phyloP scores from a whole-genome alignment of 208 protist genomes.

The Trypanosoma mega region DNA sequence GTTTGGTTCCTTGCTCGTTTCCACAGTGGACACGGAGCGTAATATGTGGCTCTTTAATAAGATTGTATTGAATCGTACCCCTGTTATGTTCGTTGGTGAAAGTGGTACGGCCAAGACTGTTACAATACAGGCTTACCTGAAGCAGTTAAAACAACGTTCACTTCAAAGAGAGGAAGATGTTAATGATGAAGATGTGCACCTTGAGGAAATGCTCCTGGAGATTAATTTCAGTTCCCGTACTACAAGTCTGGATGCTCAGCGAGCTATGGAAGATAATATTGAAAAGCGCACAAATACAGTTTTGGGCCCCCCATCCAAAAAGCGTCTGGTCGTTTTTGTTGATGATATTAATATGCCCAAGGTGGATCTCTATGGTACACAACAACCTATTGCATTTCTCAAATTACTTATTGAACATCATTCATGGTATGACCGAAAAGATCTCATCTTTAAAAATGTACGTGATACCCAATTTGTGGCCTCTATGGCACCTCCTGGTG shows the following conservation, averaged over 20 bases:
- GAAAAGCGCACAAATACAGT: slow-evolving; percentile 96
- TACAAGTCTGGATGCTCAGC: slow-evolving; percentile 94
- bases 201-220: slow-evolving; percentile 92
- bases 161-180: slow-evolving; percentile 24
- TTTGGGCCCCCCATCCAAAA: slow-evolving; percentile 95
- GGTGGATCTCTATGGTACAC: slow-evolving; percentile 98
- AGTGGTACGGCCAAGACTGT: slow-evolving; percentile 99
- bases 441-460: slow-evolving; percentile 96
- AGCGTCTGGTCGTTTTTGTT: slow-evolving; percentile 96
- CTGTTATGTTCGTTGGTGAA: slow-evolving; percentile 96
- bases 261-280: slow-evolving; percentile 96
- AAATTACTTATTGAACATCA: slow-evolving; percentile 97
- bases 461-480: slow-evolving; percentile 96
- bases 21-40: slow-evolving; percentile 98
- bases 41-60: slow-evolving; percentile 96
- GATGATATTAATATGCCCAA: slow-evolving; percentile 99
- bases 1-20: slow-evolving; percentile 98
- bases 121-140: slow-evolving; percentile 95
- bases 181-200: slow-evolving; percentile 65
- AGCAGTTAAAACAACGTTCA: slow-evolving; percentile 77
- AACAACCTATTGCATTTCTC: slow-evolving; percentile 98
- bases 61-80: slow-evolving; percentile 88
- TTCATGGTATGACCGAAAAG: slow-evolving; percentile 97
- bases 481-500: slow-evolving; percentile 97
- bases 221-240: slow-evolving; percentile 98